Percentiles rank a stretch among this genome's conserved stretches.
These are phyloP conservation scores for Termitomyces sp. DNA, from an alignment of 768 basidiomycete genomes.

Conservation along the genomic window DNA sequence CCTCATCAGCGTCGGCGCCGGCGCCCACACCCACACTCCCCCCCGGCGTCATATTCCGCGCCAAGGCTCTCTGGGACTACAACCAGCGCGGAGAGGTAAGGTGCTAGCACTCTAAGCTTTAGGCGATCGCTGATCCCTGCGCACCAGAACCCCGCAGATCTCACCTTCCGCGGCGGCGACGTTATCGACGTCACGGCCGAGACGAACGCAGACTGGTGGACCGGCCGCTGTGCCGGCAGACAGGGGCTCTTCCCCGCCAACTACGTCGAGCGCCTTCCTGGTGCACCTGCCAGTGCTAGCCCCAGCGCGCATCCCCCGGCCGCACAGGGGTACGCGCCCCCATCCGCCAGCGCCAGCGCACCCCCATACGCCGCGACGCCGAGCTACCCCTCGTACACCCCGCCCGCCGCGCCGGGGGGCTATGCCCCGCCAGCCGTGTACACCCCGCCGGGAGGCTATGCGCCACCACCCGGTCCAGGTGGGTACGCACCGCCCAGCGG, in stretches of 20 bases:
- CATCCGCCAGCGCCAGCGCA: neutral
- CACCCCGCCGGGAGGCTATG: neutral
- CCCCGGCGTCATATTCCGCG: slow-evolving; percentile 29
- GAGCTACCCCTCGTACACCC: slow-evolving; percentile 4
- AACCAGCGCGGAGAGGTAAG: slow-evolving; percentile 53
- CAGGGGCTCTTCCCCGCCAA: slow-evolving; percentile 75
- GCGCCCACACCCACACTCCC: slow-evolving; percentile 4
- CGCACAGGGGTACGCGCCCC: slow-evolving; percentile 1
- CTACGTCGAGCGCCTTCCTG: slow-evolving; percentile 54
- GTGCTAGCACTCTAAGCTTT: neutral
- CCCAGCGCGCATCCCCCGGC: slow-evolving; percentile 7
- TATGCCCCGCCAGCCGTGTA: slow-evolving; percentile 1
- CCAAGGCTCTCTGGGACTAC: slow-evolving; percentile 59
- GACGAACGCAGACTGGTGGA: slow-evolving; percentile 85
- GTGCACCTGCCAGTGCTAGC: slow-evolving; percentile 5
- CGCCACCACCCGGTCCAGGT: neutral
- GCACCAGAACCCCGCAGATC: slow-evolving; percentile 62
- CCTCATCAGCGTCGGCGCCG: neutral
- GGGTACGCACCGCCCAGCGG: slow-evolving; percentile 6
- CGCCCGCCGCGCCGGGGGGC: neutral
- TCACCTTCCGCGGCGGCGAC: slow-evolving; percentile 71
- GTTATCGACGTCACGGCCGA: slow-evolving; percentile 68
- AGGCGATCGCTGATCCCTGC: too few species aligned
- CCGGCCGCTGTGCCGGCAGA: slow-evolving; percentile 54
- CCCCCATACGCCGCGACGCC: neutral